Percentiles rank a stretch among this genome's conserved stretches.
Evolutionary conservation across 2,329 filamentous ascomycete genomes (phyloP).

Genomic region (Xylogone sp.): DNA sequence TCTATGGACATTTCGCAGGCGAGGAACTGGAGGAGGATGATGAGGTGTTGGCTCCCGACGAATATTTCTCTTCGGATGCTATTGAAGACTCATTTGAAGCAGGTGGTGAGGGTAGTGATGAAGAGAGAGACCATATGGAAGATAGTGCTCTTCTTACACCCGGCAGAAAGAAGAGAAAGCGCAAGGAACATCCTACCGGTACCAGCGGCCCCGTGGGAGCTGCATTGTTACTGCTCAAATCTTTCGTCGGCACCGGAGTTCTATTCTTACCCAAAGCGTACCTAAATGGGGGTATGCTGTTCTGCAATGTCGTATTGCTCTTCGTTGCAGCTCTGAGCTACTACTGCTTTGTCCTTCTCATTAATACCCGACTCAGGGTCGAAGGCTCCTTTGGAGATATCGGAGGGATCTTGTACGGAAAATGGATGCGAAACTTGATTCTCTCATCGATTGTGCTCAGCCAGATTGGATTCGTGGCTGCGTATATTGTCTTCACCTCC

Average conservation of each 20-base stretch:
- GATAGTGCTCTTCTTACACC: conserved; percentile 78
- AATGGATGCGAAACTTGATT: conserved; percentile 84
- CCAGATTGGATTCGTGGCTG: conserved; percentile 90
- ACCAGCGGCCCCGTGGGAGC: conserved; percentile 78
- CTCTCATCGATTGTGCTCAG: conserved; percentile 90
- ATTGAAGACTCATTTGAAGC: conserved; percentile 48
- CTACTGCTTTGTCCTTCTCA: conserved; percentile 94
- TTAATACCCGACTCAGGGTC: conserved; percentile 78
- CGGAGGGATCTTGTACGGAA: conserved; percentile 85
- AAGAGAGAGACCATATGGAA: conserved; percentile 78
- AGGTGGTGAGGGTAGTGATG: conserved; percentile 51
- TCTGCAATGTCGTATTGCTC: conserved; percentile 89
- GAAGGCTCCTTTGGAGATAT: conserved; percentile 98
- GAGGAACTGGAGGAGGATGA: conserved; percentile 97
- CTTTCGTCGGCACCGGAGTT: conserved; percentile 94
- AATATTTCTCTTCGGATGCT: conserved; percentile 82
- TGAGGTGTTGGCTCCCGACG: conserved; percentile 78
- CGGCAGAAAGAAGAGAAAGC: conserved; percentile 68
- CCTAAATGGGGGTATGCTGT: conserved; percentile 94
- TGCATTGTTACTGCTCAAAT: conserved; percentile 85
- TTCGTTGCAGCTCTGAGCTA: conserved; percentile 84
- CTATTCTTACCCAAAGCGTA: conserved; percentile 91
- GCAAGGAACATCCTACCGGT: conserved; percentile 69
- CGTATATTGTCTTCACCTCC: conserved; percentile 95
- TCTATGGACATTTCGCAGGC: conserved; percentile 97